A percentile compares a stretch with the other conserved stretches of the same genome.
Conservation (phyloP, 441 rosid genomes). For the Sinapis alba region DNA sequence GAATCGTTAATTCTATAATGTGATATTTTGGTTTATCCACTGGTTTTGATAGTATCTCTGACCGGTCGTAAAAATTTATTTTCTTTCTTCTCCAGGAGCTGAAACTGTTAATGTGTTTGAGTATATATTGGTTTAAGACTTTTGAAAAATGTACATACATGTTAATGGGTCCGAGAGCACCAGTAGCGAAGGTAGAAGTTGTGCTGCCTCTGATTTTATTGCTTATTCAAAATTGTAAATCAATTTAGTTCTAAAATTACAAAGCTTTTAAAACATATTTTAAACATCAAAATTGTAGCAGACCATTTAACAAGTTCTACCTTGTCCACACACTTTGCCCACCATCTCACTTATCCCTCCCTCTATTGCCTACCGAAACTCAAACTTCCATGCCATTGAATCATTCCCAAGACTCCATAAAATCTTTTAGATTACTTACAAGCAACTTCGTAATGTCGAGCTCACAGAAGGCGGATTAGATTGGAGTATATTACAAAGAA, state of each 20-base stretch:
- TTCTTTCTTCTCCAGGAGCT: neutral
- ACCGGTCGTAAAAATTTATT: neutral
- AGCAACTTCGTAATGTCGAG: slow-evolving; percentile 63
- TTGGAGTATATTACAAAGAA: slow-evolving; percentile 70
- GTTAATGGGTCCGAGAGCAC: neutral
- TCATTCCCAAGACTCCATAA: slow-evolving; percentile 56
- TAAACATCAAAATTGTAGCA: neutral
- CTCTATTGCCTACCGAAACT: slow-evolving; percentile 74
- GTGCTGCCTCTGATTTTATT: neutral
- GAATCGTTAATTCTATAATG: neutral
- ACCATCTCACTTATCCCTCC: slow-evolving; percentile 70
- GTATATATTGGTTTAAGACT: neutral
- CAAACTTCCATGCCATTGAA: slow-evolving; percentile 55
- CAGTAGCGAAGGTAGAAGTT: neutral
- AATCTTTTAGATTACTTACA: slow-evolving; percentile 52
- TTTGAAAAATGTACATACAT: neutral
- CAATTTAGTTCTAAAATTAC: neutral
- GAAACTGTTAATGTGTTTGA: slow-evolving; percentile 9
- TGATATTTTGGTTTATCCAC: neutral
- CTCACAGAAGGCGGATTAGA: slow-evolving; percentile 79
- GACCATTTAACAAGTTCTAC: neutral
- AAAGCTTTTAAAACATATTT: neutral
- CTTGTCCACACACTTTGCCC: slow-evolving; percentile 34
- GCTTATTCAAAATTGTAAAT: neutral
- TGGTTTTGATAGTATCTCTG: neutral